Evolutionary conservation across 257 asterid species (phyloP), one percentile per base, ranked within the genome.

Genomic region (Salvia miltiorrhiza): DNA sequence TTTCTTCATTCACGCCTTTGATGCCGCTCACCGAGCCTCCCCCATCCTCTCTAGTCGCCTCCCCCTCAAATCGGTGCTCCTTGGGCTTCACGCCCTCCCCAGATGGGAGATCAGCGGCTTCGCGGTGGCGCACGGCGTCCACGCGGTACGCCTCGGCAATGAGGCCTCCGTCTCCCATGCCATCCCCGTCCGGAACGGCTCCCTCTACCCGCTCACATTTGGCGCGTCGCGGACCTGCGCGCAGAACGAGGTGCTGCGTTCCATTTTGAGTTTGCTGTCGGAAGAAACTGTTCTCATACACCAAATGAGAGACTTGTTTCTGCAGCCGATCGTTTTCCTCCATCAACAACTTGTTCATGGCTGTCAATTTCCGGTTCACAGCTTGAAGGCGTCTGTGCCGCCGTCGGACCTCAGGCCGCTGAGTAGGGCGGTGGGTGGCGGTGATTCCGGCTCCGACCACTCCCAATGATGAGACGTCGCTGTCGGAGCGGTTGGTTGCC

Each of bases 271-370:
- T 77, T 47, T 88, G 90, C 70, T 87, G 97, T 77, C 98, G 95
- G 84, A 93, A 93, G 80, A 57, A 85, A 64, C 89, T 79, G 73
- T 90, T 90, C 88, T 93, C 96, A 67, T 85, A 84, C 80, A 93
- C 98, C 89, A 93, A 77, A 52, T 90, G 96, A 0, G 98, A 90
- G 33, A 93, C 97, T 80, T 93, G 98, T 65, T 93, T 93, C 81
- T 93, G 98, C 88, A 94, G 73, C 80, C 97, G 82, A 79, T 90
- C 99, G 50, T 94, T 94, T 69, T 94, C 99, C 87, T 94, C 99
- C 99, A 94, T 90, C 87, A 94, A 79, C 81, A 94, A 76, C 89
- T 90, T 94, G 55, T 90, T 94, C 97, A 94, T 90, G 16, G 99
- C 99, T 0, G 96, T 66, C 71, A 94, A 64, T 73, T 94, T 94